Evolutionary conservation across 1,139 yeast genomes (phyloP).

Genomic region (Pichia sorboxylosa): DNA sequence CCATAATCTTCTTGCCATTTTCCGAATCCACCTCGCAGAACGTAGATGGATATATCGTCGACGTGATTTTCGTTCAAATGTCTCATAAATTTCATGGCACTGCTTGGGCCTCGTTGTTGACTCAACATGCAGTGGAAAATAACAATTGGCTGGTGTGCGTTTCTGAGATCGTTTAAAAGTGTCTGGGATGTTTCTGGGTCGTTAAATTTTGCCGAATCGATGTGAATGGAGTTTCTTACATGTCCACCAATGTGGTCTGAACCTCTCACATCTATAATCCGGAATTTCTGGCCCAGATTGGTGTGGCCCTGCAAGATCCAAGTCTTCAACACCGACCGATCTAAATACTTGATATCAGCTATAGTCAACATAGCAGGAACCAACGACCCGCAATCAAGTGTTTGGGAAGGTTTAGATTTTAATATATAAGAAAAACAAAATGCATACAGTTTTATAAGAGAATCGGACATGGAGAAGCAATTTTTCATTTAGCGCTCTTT

Average conservation of each 20-base stretch:
- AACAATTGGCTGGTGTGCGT: slow-evolving; percentile 35
- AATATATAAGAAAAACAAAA: no score
- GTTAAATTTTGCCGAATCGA: slow-evolving; percentile 37
- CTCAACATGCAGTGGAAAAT: slow-evolving; percentile 87
- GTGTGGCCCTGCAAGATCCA: slow-evolving; percentile 16
- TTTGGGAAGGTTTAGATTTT: no score
- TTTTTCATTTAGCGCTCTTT: no score
- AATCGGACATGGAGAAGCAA: no score
- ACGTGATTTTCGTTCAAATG: slow-evolving; percentile 29
- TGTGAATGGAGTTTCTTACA: slow-evolving; percentile 48
- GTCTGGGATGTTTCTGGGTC: slow-evolving; percentile 23
- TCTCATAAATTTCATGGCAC: slow-evolving; percentile 60
- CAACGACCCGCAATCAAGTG: no score
- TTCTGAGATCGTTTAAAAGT: slow-evolving; percentile 22
- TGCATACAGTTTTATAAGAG: no score
- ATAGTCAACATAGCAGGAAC: no score
- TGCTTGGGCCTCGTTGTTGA: slow-evolving; percentile 82
- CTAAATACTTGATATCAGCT: slow-evolving; percentile 11
- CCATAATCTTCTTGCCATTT: slow-evolving; percentile 76
- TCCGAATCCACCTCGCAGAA: slow-evolving; percentile 74
- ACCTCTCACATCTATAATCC: slow-evolving; percentile 81
- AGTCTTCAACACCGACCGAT: slow-evolving; percentile 8
- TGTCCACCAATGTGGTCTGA: slow-evolving; percentile 72
- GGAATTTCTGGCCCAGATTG: slow-evolving; percentile 30
- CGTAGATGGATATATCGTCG: slow-evolving; percentile 44